phyloP scores from a whole-genome alignment of 2,329 filamentous ascomycete genomes.

The Penicillium verrucosum region DNA sequence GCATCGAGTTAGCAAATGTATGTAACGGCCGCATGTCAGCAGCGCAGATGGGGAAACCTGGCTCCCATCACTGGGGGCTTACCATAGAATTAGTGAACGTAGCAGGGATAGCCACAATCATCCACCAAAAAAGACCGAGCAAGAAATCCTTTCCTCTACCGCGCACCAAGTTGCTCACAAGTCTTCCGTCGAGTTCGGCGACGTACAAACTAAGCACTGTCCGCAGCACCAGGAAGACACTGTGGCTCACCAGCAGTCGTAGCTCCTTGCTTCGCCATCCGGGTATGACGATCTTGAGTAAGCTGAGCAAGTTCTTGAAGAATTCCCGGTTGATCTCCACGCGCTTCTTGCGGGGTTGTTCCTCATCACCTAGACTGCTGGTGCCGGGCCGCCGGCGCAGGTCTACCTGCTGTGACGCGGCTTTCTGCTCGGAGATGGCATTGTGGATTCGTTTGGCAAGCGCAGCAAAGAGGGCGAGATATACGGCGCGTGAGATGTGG shows the following conservation, averaged over 20 bases:
- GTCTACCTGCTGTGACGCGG: conserved; percentile 69
- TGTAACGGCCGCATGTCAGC: conserved; percentile 7
- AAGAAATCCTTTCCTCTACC: conserved; percentile 89
- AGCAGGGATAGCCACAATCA: conserved; percentile 91
- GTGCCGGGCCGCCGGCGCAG: conserved; percentile 53
- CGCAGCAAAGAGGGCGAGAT: conserved; percentile 75
- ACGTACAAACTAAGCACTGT: conserved; percentile 95
- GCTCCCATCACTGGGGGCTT: conserved; percentile 30
- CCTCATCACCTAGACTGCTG: conserved; percentile 35
- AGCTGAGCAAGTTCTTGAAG: conserved; percentile 69
- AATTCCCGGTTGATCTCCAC: conserved; percentile 91
- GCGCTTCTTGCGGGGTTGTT: conserved; percentile 59
- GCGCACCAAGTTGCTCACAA: conserved; percentile 88
- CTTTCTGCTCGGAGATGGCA: conserved; percentile 90
- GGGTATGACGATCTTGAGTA: conserved; percentile 85
- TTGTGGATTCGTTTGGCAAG: conserved; percentile 83
- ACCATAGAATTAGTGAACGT: conserved; percentile 99
- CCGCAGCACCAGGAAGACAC: conserved; percentile 82
- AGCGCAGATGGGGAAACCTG: too few relatives aligned
- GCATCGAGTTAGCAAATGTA: conserved; percentile 4
- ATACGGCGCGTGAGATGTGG: conserved; percentile 77
- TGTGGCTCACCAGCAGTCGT: conserved; percentile 81
- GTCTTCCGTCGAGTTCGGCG: conserved; percentile 87
- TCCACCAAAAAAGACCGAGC: conserved; percentile 92
- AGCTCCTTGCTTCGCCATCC: conserved; percentile 87